A percentile compares a stretch with the other conserved stretches of the same genome.
Conservation (phyloP, 2,329 filamentous ascomycete species). For the Zymoseptoria pseudotritici region DNA sequence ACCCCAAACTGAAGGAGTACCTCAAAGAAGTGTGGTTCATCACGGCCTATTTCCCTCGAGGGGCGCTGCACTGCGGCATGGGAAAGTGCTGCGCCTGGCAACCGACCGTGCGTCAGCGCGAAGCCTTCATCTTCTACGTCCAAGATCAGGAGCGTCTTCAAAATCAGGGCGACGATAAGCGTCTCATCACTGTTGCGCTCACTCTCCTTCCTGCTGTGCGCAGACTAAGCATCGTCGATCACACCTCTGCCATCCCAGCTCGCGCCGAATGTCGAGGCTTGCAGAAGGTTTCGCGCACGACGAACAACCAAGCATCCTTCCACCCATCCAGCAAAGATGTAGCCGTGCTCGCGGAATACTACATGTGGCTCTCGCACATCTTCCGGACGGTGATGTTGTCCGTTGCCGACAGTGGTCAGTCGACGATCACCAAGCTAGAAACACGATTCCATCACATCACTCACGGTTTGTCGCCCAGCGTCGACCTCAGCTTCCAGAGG, state of each 20-base stretch:
- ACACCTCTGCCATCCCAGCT: constrained; percentile 4
- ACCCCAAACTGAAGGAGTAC: constrained; percentile 16
- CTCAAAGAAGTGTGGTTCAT: constrained; percentile 20
- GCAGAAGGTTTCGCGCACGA: constrained; percentile 17
- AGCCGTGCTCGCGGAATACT: constrained; percentile 2
- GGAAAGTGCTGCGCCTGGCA: constrained; percentile 12
- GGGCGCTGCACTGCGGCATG: constrained; percentile 12
- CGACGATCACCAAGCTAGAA: constrained; percentile 9
- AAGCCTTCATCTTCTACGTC: constrained; percentile 21
- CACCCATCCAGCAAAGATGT: background rate
- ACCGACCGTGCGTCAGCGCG: constrained; percentile 17
- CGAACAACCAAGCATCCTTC: constrained; percentile 6
- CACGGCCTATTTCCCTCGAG: constrained; percentile 16
- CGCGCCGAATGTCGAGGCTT: constrained; percentile 15
- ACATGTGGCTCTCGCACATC: constrained; percentile 13
- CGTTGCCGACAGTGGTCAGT: constrained; percentile 13
- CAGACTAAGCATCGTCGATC: constrained; percentile 8
- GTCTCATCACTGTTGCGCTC: constrained; percentile 21
- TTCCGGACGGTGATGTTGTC: constrained; percentile 14
- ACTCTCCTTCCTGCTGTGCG: constrained; percentile 12
- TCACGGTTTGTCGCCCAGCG: constrained; percentile 7
- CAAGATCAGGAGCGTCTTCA: constrained; percentile 20
- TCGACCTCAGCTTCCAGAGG: constrained; percentile 12
- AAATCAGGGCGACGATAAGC: constrained; percentile 11
- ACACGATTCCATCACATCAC: constrained; percentile 6